Evolutionary conservation across 1,139 yeast species (phyloP).

Genomic region (Hanseniaspora uvarum): DNA sequence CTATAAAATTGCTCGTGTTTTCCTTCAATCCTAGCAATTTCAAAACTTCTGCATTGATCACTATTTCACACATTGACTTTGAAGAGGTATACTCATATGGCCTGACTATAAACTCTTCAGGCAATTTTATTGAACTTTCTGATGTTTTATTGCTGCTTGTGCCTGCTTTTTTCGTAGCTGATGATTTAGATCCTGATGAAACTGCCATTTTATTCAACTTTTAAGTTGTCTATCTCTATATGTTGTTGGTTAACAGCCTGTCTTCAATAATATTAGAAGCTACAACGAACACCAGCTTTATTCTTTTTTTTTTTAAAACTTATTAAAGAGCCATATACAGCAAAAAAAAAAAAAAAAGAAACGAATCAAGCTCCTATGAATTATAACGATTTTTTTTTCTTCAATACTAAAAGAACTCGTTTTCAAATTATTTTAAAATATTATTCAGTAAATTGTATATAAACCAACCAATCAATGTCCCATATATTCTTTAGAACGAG

Average conservation of each 20-base stretch:
- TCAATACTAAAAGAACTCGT: no score
- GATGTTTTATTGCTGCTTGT: constrained; percentile 3
- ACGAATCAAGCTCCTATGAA: no score
- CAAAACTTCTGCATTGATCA: constrained; percentile 3
- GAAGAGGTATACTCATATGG: constrained; percentile 6
- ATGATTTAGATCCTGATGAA: constrained; percentile 5
- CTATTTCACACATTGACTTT: constrained; percentile 8
- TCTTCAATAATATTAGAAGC: no score
- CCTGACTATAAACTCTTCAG: constrained; percentile 17
- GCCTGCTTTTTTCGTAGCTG: not conserved
- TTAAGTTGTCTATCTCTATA: no score
- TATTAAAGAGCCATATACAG: no score
- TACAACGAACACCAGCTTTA: no score
- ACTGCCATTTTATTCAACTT: constrained; percentile 7
- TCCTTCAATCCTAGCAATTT: constrained; percentile 7
- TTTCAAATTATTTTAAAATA: no score
- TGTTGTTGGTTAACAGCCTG: no score
- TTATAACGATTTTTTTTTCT: no score
- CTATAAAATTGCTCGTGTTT: constrained; percentile 9
- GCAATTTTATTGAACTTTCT: constrained; percentile 17
- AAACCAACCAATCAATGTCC: not conserved
- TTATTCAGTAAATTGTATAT: not conserved
- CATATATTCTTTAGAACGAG: not conserved
- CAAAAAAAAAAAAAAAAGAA: no score
- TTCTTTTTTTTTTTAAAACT: no score